A percentile compares a stretch with the other conserved stretches of the same genome.
phyloP scores from a whole-genome alignment of 768 basidiomycete genomes.

The Boletus sp. region DNA sequence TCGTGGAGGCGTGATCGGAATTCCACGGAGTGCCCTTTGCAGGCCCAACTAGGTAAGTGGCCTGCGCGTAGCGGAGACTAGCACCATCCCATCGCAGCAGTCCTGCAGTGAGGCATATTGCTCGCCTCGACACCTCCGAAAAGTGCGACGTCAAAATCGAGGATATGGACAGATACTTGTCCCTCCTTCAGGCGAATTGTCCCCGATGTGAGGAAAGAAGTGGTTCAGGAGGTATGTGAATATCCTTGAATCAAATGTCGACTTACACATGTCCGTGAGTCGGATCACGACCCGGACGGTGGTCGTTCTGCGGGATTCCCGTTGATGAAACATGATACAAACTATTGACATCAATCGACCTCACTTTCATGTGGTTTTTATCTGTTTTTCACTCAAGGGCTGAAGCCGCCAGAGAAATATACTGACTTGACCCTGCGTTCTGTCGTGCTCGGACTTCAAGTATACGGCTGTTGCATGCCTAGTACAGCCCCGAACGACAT shows the following conservation, averaged over 20 bases:
- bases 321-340: slow-evolving; percentile 10
- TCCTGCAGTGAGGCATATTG: background rate
- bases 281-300: slow-evolving; percentile 10
- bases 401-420: slow-evolving; percentile 1
- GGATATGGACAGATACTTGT: background rate
- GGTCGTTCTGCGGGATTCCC: slow-evolving; percentile 2
- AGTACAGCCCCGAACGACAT: slow-evolving; percentile 7
- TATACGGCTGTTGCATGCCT: background rate
- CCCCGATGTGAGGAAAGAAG: background rate
- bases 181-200: background rate
- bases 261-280: slow-evolving; percentile 5
- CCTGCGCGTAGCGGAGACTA: slow-evolving; percentile 2
- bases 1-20: slow-evolving; percentile 17
- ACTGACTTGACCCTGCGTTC: slow-evolving; percentile 8
- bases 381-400: slow-evolving; percentile 7
- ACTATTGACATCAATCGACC: slow-evolving; percentile 1
- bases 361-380: background rate
- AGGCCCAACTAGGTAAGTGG: background rate
- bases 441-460: background rate
- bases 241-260: background rate
- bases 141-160: background rate
- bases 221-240: background rate
- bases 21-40: slow-evolving; percentile 22
- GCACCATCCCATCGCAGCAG: background rate
- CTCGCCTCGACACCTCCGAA: background rate